Evolutionary conservation across 2,329 filamentous ascomycete species (phyloP).

Genomic region (Drechslerella dactyloides): DNA sequence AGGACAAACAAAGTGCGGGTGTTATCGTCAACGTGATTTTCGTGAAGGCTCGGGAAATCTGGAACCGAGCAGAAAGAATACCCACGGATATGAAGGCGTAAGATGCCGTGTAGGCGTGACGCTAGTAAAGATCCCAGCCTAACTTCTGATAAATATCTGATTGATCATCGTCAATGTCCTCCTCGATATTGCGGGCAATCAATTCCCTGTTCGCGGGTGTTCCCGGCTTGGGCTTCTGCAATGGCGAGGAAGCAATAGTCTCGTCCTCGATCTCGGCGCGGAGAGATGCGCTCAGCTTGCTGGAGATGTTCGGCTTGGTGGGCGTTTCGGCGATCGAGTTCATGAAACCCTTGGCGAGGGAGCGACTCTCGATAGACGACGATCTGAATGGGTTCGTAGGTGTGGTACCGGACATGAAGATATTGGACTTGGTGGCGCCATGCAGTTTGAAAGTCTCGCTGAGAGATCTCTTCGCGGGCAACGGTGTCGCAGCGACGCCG

Average conservation of each 20-base stretch:
- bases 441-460: constrained; percentile 22
- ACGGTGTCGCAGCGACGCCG: constrained; percentile 25
- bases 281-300: constrained; percentile 32
- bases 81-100: too few relatives aligned
- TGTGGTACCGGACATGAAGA: constrained; percentile 19
- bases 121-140: constrained; percentile 55
- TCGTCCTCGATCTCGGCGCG: constrained; percentile 24
- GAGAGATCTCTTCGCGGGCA: constrained; percentile 16
- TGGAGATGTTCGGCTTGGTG: constrained; percentile 39
- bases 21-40: too few relatives aligned
- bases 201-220: constrained; percentile 32
- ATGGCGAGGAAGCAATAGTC: constrained; percentile 21
- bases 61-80: too few relatives aligned
- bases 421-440: constrained; percentile 9
- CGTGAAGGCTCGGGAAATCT: too few relatives aligned
- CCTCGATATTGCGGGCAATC: constrained; percentile 33
- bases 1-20: too few relatives aligned
- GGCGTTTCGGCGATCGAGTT: constrained; percentile 46
- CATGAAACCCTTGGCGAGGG: constrained; percentile 37
- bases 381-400: constrained; percentile 36
- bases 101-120: not conserved
- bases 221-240: constrained; percentile 36
- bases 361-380: constrained; percentile 17
- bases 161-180: constrained; percentile 47
- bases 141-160: constrained; percentile 57